Percentiles rank a stretch among this genome's conserved stretches.
These are phyloP conservation scores for Ophiocordyceps camponoti-leonardi DNA, from an alignment of 2,329 filamentous ascomycete species.

Conservation along the genomic window DNA sequence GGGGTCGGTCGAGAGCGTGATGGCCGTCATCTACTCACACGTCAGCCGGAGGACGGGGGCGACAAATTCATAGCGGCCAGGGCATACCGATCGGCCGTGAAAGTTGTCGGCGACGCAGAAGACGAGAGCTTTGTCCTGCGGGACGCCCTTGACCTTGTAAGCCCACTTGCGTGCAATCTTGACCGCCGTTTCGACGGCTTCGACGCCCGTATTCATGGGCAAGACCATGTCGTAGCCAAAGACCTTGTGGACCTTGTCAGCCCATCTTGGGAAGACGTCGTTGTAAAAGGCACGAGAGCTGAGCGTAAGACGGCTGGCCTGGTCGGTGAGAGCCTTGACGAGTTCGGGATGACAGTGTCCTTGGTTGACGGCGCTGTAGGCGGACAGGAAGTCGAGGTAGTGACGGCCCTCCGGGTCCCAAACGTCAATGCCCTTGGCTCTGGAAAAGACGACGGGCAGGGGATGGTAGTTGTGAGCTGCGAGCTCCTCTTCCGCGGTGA, in stretches of 20 bases:
- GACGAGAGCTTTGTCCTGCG: conserved; percentile 66
- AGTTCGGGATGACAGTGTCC: conserved; percentile 96
- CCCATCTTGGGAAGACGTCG: conserved; percentile 92
- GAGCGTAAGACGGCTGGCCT: conserved; percentile 76
- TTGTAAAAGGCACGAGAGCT: conserved; percentile 96
- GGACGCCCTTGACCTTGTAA: conserved; percentile 88
- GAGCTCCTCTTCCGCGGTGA: conserved; percentile 62
- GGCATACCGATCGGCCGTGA: conserved; percentile 76
- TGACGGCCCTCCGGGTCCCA: conserved; percentile 95
- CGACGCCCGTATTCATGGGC: conserved; percentile 95
- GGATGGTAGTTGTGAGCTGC: conserved; percentile 99
- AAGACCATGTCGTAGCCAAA: conserved; percentile 97
- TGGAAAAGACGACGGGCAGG: conserved; percentile 80
- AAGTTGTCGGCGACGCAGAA: conserved; percentile 86
- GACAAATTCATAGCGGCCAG: neutral
- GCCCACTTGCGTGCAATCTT: conserved; percentile 97
- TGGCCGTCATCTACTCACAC: conserved; percentile 67
- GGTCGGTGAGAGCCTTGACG: conserved; percentile 74
- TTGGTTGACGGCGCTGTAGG: conserved; percentile 96
- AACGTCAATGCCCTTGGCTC: conserved; percentile 69
- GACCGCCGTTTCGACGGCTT: conserved; percentile 89
- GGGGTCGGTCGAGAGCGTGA: conserved; percentile 87
- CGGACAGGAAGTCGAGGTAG: conserved; percentile 95
- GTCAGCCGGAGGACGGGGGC: conserved; percentile 1
- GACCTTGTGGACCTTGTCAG: conserved; percentile 72